These are phyloP conservation scores for Ilyonectria robusta DNA, from an alignment of 2,329 filamentous ascomycete genomes.

Conservation along the genomic window DNA sequence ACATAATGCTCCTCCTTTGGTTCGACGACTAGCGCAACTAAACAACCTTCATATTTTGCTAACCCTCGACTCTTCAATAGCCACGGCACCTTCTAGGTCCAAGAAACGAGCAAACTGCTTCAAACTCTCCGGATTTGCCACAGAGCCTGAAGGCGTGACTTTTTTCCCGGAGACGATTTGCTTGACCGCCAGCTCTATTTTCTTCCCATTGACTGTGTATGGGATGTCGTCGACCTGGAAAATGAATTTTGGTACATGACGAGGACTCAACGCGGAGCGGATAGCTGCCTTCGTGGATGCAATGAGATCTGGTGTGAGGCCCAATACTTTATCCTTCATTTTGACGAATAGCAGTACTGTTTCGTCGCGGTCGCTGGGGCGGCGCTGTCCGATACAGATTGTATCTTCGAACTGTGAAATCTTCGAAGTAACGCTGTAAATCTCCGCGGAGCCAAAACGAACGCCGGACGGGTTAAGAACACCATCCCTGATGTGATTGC, in stretches of 20 bases:
- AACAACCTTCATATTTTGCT: too few species aligned
- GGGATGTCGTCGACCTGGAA: slow-evolving; percentile 23
- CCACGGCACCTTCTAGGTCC: too few species aligned
- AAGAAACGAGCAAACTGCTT: too few species aligned
- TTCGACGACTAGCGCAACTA: too few species aligned
- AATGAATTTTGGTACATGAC: slow-evolving; percentile 21
- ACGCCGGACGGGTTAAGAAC: slow-evolving; percentile 27
- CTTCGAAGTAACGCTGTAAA: slow-evolving; percentile 16
- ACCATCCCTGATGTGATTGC: slow-evolving; percentile 7
- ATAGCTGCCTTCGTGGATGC: slow-evolving; percentile 1
- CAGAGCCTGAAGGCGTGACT: background rate
- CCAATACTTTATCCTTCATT: background rate
- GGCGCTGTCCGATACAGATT: slow-evolving; percentile 17
- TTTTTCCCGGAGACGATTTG: background rate
- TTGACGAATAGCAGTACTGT: slow-evolving; percentile 22
- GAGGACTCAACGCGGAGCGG: slow-evolving; percentile 3
- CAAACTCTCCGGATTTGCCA: too few species aligned
- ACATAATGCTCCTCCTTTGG: too few species aligned
- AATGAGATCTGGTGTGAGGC: background rate
- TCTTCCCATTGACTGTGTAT: background rate
- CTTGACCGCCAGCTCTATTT: background rate
- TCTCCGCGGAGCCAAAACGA: slow-evolving; percentile 27
- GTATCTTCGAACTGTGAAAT: slow-evolving; percentile 16
- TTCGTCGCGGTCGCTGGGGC: slow-evolving; percentile 20
- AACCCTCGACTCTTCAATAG: too few species aligned